These are phyloP conservation scores for Colletotrichum endophyticum DNA, from an alignment of 2,329 filamentous ascomycete genomes.

Conservation along the genomic window DNA sequence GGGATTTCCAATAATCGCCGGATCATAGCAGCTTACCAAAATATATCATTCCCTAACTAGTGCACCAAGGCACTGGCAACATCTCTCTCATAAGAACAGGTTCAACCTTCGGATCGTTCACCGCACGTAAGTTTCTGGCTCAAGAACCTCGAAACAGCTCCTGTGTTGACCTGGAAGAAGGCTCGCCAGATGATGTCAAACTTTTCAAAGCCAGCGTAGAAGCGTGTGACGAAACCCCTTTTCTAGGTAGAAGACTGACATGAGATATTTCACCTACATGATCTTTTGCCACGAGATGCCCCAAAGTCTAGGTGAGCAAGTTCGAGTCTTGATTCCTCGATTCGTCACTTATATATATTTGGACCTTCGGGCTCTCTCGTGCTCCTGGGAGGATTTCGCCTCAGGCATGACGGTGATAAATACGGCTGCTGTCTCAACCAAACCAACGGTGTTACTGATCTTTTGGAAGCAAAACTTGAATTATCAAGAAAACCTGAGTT, in stretches of 20 bases:
- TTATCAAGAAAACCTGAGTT: background rate
- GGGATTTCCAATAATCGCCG: too few species aligned
- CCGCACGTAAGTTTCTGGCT: too few species aligned
- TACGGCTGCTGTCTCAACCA: background rate
- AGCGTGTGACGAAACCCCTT: too few species aligned
- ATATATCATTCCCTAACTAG: too few species aligned
- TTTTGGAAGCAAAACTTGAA: background rate
- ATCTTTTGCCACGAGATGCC: background rate
- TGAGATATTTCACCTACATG: background rate
- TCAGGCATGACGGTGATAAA: rapidly evolving
- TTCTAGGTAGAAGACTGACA: background rate
- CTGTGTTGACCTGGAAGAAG: too few species aligned
- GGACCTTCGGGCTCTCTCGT: rapidly evolving
- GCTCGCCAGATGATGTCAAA: rapidly evolving
- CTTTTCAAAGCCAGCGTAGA: too few species aligned
- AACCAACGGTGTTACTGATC: background rate
- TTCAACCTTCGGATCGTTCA: too few species aligned
- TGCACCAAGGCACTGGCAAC: too few species aligned
- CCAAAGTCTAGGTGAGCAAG: rapidly evolving
- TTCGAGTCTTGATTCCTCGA: rapidly evolving
- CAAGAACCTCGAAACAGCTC: too few species aligned
- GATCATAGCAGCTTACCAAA: too few species aligned
- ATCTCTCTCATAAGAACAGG: too few species aligned
- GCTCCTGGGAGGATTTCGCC: rapidly evolving
- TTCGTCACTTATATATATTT: rapidly evolving